A percentile compares a stretch with the other conserved stretches of the same genome.
Evolutionary conservation across 129 eudicot genomes (phyloP).

Genomic region (Flaveria ramosissima): DNA sequence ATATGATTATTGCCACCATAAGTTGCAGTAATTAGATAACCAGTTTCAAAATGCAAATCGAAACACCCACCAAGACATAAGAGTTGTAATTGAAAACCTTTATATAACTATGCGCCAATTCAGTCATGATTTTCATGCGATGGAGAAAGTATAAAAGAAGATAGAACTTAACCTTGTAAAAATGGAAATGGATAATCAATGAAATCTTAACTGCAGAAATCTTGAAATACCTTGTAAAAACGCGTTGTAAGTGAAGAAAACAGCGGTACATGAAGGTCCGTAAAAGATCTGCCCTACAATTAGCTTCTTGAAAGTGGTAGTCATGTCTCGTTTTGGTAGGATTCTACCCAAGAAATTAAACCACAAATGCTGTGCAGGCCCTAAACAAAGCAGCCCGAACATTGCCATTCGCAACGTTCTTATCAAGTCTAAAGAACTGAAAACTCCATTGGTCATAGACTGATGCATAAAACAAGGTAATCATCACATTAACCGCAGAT

Average conservation of each 20-base stretch:
- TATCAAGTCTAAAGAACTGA: slow-evolving; percentile 41
- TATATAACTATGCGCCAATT: background rate
- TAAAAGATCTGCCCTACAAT: slow-evolving; percentile 58
- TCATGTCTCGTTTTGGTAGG: slow-evolving; percentile 62
- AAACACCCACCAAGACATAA: background rate
- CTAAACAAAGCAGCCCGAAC: slow-evolving; percentile 59
- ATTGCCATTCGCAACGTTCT: slow-evolving; percentile 62
- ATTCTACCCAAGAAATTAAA: slow-evolving; percentile 59
- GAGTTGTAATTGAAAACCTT: background rate
- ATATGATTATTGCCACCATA: background rate
- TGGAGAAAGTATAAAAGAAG: background rate
- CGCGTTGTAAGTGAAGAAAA: slow-evolving; percentile 77
- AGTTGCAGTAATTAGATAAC: background rate
- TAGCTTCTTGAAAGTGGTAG: slow-evolving; percentile 74
- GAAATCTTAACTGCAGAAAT: background rate
- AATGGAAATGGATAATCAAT: background rate
- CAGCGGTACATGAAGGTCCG: slow-evolving; percentile 60
- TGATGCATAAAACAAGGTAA: slow-evolving; percentile 30
- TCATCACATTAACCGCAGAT: background rate
- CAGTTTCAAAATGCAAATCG: background rate
- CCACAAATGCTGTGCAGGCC: slow-evolving; percentile 74
- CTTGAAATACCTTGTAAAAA: slow-evolving; percentile 62
- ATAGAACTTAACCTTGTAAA: background rate
- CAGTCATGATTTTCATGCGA: background rate
- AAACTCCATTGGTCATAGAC: slow-evolving; percentile 52